Percentiles rank a stretch among this genome's conserved stretches.
These are phyloP conservation scores for Xerocomus nothofagi DNA, from an alignment of 1,284 basidiomycete genomes.

Conservation along the genomic window DNA sequence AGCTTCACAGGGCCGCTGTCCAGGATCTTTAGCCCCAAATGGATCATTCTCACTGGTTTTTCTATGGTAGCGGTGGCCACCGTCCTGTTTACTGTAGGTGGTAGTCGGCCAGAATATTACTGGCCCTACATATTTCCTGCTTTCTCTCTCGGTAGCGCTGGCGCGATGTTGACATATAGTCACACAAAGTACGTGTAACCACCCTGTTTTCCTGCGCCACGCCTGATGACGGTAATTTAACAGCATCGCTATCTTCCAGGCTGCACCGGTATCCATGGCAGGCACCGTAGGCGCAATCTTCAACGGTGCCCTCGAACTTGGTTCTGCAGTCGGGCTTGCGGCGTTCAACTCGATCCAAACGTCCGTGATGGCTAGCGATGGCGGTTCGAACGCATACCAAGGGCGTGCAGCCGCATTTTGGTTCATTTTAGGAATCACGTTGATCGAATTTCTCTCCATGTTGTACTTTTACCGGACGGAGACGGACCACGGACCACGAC, in stretches of 20 bases:
- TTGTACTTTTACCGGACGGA: constrained; percentile 40
- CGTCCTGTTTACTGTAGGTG: constrained; percentile 42
- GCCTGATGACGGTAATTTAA: not conserved
- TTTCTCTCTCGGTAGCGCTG: constrained; percentile 40
- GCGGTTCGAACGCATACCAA: constrained; percentile 35
- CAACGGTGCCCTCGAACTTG: constrained; percentile 50
- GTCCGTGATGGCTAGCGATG: constrained; percentile 39
- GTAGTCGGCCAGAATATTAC: constrained; percentile 41
- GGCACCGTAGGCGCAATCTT: constrained; percentile 55
- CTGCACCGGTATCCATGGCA: not conserved
- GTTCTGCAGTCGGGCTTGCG: constrained; percentile 30
- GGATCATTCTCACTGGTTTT: constrained; percentile 45
- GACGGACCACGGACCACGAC: not conserved
- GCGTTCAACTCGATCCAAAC: constrained; percentile 49
- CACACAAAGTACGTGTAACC: constrained; percentile 38
- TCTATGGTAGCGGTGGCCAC: constrained; percentile 42
- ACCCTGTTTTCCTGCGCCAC: not conserved
- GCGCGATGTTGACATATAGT: constrained; percentile 35
- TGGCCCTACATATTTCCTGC: constrained; percentile 52
- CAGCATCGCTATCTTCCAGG: constrained; percentile 43
- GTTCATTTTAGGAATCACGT: constrained; percentile 48
- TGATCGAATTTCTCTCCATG: constrained; percentile 36
- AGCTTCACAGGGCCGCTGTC: constrained; percentile 43
- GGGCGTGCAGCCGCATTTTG: constrained; percentile 50
- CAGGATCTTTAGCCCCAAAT: constrained; percentile 41